Base-by-base conservation (phyloP, 768 basidiomycete species). In the Lentinula boryana region DNA sequence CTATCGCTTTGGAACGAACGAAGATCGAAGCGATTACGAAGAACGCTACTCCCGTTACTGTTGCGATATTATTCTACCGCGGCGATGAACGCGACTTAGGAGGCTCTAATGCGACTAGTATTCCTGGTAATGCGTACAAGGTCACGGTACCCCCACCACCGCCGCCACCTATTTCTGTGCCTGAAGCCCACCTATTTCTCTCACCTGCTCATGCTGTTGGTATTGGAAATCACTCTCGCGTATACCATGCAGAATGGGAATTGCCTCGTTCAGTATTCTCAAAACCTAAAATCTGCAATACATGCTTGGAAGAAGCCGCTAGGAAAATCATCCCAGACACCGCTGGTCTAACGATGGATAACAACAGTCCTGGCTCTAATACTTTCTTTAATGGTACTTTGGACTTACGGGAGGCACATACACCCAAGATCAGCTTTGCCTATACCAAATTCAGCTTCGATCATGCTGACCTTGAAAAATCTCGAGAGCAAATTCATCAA, bases 171-270 rank as follows among this genome's bases (percentile, higher is more conserved):
- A 36, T 21, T 1, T 44, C 23, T 21, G 64, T 62, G 5, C 70
- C 70, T 23, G 79, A 77, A 56, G 80, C 78, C 1, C 82, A 85
- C 65, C 71, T 86, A 16, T 81, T 83, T 58, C 62, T 87, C 56
- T 75, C 76, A 1, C 74, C 77, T 0, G 40, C 46, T 0, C 65
- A 74, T 36, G 50, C 18, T 18, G 62, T 76, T 6, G 85, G 84
- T 4, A 0, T 13, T 0, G 85, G 86, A 0, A 65, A 82, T 64
- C 86, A 87, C 65, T 86, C 86, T 0, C 50, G 69, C 36, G 81
- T 84, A 0, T 80, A 82, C 64, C 66, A 72, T 43, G 82, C 76
- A 5, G 80, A 83, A 58, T 79, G 79, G 74, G 81, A 82, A 43
- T 65, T 87, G 1, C 84, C 85, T 1, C 75, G 78, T 1, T 68